Evolutionary conservation across 305 asterid genomes (phyloP), one percentile per base, ranked within the genome.

Genomic region (Plantago coronopus): DNA sequence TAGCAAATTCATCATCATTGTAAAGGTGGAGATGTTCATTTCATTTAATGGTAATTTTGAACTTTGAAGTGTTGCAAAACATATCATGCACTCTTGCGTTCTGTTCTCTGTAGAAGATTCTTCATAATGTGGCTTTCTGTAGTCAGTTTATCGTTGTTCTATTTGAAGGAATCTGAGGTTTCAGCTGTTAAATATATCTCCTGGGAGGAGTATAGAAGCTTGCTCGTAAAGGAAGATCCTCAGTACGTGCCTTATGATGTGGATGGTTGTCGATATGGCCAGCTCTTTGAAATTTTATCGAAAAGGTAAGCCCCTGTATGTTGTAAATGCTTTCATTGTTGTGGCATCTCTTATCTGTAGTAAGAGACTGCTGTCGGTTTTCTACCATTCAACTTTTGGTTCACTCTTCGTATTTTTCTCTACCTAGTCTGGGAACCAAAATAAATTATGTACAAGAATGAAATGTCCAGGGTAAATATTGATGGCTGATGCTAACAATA

Each of bases 111-210:
- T n/a, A 38, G 43, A 2, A 38, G 15, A 38, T 0, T 10, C 15
- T 11, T 38, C 13, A 38, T 11, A 38, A 38, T 11, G 43, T 4
- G 57, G 21, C 16, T 7, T 54, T 54, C 18, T 54, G 43, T 25
- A n/a, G 21, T 54, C 20, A 2, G 37, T 11, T 54, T 16, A 13
- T 25, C 38, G 8, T 27, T 27, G 34, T 27, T 3, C 62, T 17
- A 61, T 76, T 75, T 62, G 79, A 75, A 93, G 99, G 97, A 93
- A 73, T 89, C 96, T 65, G 99, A 93, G 76, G 99, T 93, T 72
- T 89, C 97, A 69, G 95, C 95, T 49, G 96, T 93, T 59, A 93
- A 93, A 76, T 93, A 89, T 78, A 70, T 87, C 71, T 75, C 86
- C 20, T 38, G 71, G 48, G 88, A 89, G 76, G 90, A 87, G 69